Evolutionary conservation across 2,329 filamentous ascomycete species (phyloP), one percentile per base, ranked within the genome.

Genomic region (Aspergillus novoparasiticus): DNA sequence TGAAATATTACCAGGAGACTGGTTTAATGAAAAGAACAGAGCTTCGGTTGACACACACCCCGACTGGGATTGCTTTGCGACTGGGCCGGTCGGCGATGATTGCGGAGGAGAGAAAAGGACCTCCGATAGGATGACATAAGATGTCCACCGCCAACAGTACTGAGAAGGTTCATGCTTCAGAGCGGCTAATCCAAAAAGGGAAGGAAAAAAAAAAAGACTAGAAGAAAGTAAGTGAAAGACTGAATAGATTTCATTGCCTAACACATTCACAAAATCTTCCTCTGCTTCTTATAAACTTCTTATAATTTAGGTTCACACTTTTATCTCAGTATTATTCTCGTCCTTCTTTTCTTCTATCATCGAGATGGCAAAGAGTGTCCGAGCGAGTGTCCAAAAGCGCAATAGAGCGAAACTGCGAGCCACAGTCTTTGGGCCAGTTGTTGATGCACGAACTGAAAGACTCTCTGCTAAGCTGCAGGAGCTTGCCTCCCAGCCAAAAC

Each of bases 381-480:
- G 94, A 77, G 87, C 94, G 68, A 96, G 90, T 76, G 84, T 86
- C 69, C 88, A 85, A 72, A 97, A 97, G 83, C 85, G 85, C 73
- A 97, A 97, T 83, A 93, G 93, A 81, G 85, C 87, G 70, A 89
- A 87, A 72, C 85, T 97, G 68, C 94, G 94, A 78, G 84, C 87
- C 68, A 88, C 87, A 68, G 90, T 97, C 68, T 97, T 96, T 79
- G 92, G 90, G 1, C 94, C 94, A 19, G 88, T 89, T 60, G 92
- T 94, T 77, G 82, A 85, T 71, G 93, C 91, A 53, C 87, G 94
- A 70, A 90, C 89, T 59, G 90, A 94, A 79, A 89, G 94, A 69
- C 87, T 97, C 41, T 93, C 92, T 45, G 90, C 91, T 65, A 97
- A 95, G 80, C 84, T 97, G 64, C 84, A 94, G 73, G 93, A 94